These are phyloP conservation scores for Carex sylvatica DNA, from an alignment of 202 grass and related monocot species.

Conservation along the genomic window DNA sequence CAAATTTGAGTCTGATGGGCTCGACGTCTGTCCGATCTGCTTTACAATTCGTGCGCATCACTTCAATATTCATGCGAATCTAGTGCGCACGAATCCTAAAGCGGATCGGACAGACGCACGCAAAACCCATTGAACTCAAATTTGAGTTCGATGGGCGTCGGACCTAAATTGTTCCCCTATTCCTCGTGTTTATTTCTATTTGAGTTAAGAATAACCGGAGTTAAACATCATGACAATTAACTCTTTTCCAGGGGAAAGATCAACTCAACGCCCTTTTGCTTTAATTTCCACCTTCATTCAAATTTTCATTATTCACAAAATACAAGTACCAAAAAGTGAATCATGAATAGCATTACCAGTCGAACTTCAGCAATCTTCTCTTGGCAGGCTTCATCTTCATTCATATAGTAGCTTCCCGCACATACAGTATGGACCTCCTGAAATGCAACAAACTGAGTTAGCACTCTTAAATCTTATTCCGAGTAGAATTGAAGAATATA, in stretches of 20 bases:
- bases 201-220: background rate
- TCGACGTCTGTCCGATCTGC: too few species aligned
- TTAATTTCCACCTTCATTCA: background rate
- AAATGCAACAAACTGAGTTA: slow-evolving; percentile 22
- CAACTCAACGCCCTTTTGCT: background rate
- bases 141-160: too few species aligned
- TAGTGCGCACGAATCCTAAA: too few species aligned
- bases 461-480: background rate
- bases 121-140: too few species aligned
- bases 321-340: background rate
- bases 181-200: background rate
- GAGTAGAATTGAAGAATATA: background rate
- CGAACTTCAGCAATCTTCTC: slow-evolving; percentile 41
- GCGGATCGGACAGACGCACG: too few species aligned
- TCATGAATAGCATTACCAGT: slow-evolving; percentile 38
- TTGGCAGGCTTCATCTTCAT: slow-evolving; percentile 38
- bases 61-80: too few species aligned
- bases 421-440: slow-evolving; percentile 59
- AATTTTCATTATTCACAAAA: background rate
- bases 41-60: too few species aligned
- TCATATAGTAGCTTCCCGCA: slow-evolving; percentile 51
- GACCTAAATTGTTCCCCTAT: background rate
- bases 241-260: too few species aligned
- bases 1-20: too few species aligned
- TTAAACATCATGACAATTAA: background rate